Percentiles rank a stretch among this genome's conserved stretches.
Evolutionary conservation across 1,139 yeast species (phyloP).

Genomic region (Taiozyma sp.): DNA sequence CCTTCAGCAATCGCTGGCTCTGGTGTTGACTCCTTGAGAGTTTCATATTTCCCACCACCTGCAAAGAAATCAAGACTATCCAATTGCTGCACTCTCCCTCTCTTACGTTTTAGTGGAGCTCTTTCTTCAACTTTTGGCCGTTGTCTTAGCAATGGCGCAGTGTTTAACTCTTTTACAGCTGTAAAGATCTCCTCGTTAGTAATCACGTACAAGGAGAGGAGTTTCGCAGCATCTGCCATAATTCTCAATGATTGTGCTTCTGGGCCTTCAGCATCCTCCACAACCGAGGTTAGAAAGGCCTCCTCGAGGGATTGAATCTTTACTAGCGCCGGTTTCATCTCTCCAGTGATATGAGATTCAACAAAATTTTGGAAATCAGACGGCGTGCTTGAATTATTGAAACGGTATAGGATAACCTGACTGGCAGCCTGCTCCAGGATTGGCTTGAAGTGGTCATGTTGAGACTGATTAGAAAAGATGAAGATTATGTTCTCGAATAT

Average conservation of each 20-base stretch:
- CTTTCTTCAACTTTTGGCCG: slow-evolving; percentile 4
- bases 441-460: not conserved
- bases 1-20: not conserved
- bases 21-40: not conserved
- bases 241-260: not conserved
- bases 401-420: not conserved
- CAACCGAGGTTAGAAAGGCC: not conserved
- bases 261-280: not conserved
- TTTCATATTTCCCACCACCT: slow-evolving; percentile 27
- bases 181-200: slow-evolving; percentile 17
- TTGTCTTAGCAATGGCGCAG: slow-evolving; percentile 4
- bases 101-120: slow-evolving; percentile 6
- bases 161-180: slow-evolving; percentile 9
- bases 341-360: not conserved
- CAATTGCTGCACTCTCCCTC: slow-evolving; percentile 24
- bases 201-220: slow-evolving; percentile 9
- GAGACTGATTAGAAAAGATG: not conserved
- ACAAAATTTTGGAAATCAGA: not conserved
- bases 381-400: not conserved
- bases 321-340: not conserved
- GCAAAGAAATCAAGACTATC: slow-evolving; percentile 33
- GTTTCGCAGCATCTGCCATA: slow-evolving; percentile 13
- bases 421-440: slow-evolving; percentile 1
- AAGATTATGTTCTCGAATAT: slow-evolving; percentile 5
- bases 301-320: not conserved